These are phyloP conservation scores for Silene coronaria DNA, from an alignment of 179 eudicot species.

Conservation along the genomic window DNA sequence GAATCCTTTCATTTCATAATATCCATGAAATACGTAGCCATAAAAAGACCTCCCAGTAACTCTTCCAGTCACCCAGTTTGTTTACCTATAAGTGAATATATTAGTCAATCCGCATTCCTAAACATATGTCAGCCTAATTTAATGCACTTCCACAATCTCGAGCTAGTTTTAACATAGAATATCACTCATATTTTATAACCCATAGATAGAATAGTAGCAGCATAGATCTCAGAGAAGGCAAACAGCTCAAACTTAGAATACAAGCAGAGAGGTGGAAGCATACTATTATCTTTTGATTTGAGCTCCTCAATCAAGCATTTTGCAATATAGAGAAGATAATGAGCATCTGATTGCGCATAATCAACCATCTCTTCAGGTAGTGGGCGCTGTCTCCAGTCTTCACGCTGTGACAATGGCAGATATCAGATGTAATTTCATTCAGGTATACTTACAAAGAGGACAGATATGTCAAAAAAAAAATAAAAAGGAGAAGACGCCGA, in stretches of 20 bases:
- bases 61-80: neutral
- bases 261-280: neutral
- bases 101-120: neutral
- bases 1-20: neutral
- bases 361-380: slow-evolving; percentile 72
- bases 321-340: slow-evolving; percentile 80
- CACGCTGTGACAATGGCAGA: slow-evolving; percentile 48
- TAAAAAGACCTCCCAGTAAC: neutral
- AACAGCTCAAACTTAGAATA: neutral
- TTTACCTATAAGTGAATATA: neutral
- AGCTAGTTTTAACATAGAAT: neutral
- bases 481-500: neutral
- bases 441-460: neutral
- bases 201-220: neutral
- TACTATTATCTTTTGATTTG: slow-evolving; percentile 43
- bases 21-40: neutral
- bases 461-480: neutral
- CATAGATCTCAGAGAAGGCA: neutral
- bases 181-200: neutral
- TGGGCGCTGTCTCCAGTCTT: slow-evolving; percentile 99
- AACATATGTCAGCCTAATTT: neutral
- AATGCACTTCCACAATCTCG: slow-evolving; percentile 1
- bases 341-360: slow-evolving; percentile 88
- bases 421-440: slow-evolving; percentile 7
- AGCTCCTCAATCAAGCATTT: slow-evolving; percentile 72